Evolutionary conservation across 2,329 filamentous ascomycete species (phyloP).

Genomic region (Drechslerella coelobrocha): DNA sequence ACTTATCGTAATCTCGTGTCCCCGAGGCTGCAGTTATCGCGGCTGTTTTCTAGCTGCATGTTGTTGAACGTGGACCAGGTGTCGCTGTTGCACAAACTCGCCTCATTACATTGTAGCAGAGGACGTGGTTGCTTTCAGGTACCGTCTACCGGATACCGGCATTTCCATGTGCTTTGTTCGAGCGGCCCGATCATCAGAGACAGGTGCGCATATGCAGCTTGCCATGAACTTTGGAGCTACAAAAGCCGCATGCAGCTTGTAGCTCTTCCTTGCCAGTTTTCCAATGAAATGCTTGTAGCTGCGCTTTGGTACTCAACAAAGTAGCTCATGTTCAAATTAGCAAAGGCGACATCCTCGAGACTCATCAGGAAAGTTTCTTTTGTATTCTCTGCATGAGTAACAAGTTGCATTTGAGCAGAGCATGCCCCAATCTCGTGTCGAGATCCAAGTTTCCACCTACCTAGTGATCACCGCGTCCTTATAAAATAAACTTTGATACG

Average conservation of each 20-base stretch:
- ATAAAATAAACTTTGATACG: background rate
- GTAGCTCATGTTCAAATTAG: too few relatives aligned
- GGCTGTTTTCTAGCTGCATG: slow-evolving; percentile 2
- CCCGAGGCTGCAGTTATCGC: slow-evolving; percentile 9
- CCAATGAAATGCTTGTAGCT: too few relatives aligned
- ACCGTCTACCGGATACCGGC: slow-evolving; percentile 12
- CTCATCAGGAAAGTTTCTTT: too few relatives aligned
- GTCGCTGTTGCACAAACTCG: slow-evolving; percentile 23
- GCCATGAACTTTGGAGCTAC: slow-evolving; percentile 27
- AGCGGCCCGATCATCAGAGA: background rate
- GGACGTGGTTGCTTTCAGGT: slow-evolving; percentile 37
- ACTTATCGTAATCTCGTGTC: slow-evolving; percentile 18
- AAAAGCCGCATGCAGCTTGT: background rate
- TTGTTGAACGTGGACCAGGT: slow-evolving; percentile 10
- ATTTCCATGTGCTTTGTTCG: slow-evolving; percentile 16
- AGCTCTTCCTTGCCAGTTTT: too few relatives aligned
- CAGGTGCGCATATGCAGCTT: slow-evolving; percentile 16
- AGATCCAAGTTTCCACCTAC: too few relatives aligned
- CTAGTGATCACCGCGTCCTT: too few relatives aligned
- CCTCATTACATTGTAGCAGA: slow-evolving; percentile 17
- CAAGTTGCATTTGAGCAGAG: too few relatives aligned
- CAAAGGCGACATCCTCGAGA: too few relatives aligned
- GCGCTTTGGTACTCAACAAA: too few relatives aligned
- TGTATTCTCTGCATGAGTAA: too few relatives aligned
- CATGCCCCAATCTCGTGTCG: background rate